Evolutionary conservation across 768 basidiomycete species (phyloP), one percentile per base, ranked within the genome.

Genomic region (Suillus subaureus): DNA sequence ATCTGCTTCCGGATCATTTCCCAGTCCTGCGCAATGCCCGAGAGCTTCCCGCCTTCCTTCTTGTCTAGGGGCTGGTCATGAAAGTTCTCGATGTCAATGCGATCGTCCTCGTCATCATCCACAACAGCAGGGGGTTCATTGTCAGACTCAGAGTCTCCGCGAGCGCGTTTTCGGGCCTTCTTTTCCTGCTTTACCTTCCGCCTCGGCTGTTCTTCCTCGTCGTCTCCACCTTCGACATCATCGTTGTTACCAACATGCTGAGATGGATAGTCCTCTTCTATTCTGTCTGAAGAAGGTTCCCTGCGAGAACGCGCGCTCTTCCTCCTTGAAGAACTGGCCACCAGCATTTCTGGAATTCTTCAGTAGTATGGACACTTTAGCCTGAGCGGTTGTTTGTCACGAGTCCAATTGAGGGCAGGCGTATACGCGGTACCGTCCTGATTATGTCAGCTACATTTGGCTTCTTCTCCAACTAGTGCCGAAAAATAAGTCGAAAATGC

Each of bases 21-120:
- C 92, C 91, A 93, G 74, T 93, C 90, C 2, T 79, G 73, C 0
- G 86, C 76, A 52, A 91, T 78, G 15, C 89, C 88, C 11, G 80
- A 77, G 37, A 93, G 74, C 71, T 84, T 89, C 37, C 73, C 66
- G 39, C 80, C 77, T 55, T 90, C 86, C 12, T 78, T 78, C 70
- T 76, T 83, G 62, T 82, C 79, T 61, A 94, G 75, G 21, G 93
- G 90, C 66, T 92, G 89, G 74, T 92, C 84, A 7, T 70, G 77
- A 67, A 93, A 88, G 71, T 85, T 83, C 42, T 82, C 78, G 33
- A 88, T 83, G 66, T 91, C 87, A 61, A 92, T 89, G 23, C 77
- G 75, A 42, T 81, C 83, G 56, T 86, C 84, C 0, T 84, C 82
- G 4, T 76, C 77, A 1, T 83, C 83, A 0, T 82, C 82, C 6